Conservation (phyloP, 345 rosid species). For the Linum tenue region DNA sequence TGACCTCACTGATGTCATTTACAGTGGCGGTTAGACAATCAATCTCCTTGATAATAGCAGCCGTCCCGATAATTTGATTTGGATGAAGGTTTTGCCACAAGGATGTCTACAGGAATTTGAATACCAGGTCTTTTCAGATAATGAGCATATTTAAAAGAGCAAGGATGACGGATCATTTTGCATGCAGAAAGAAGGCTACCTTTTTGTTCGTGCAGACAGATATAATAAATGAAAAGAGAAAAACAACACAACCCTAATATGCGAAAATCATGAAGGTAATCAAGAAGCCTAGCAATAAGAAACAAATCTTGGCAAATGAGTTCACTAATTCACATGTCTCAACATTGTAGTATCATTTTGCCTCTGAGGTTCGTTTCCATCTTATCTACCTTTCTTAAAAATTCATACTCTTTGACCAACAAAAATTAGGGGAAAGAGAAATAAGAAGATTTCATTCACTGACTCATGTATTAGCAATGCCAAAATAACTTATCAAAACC, state of each 20-base stretch:
- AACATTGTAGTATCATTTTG: too few relatives aligned
- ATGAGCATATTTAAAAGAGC: not conserved
- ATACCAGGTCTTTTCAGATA: slow-evolving; percentile 1
- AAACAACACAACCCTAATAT: not conserved
- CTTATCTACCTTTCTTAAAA: too few relatives aligned
- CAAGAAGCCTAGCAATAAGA: too few relatives aligned
- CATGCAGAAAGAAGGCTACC: not conserved
- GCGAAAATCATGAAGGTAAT: too few relatives aligned
- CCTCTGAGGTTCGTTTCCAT: too few relatives aligned
- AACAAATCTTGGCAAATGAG: too few relatives aligned
- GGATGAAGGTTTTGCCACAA: slow-evolving; percentile 95
- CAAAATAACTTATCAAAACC: not conserved
- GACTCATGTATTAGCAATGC: not conserved
- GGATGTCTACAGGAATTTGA: slow-evolving; percentile 48
- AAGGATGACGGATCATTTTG: not conserved
- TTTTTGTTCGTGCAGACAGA: slow-evolving; percentile 2
- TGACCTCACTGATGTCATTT: slow-evolving; percentile 56
- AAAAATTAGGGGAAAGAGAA: not conserved
- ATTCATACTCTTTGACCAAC: not conserved
- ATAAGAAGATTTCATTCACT: not conserved
- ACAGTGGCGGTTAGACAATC: slow-evolving; percentile 80
- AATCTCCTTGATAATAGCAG: slow-evolving; percentile 65
- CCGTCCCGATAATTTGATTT: slow-evolving; percentile 67
- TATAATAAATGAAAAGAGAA: not conserved
- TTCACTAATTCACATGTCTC: too few relatives aligned